Evolutionary conservation across 2,329 filamentous ascomycete genomes (phyloP), one percentile per base, ranked within the genome.

Genomic region (Cercospora zeina): DNA sequence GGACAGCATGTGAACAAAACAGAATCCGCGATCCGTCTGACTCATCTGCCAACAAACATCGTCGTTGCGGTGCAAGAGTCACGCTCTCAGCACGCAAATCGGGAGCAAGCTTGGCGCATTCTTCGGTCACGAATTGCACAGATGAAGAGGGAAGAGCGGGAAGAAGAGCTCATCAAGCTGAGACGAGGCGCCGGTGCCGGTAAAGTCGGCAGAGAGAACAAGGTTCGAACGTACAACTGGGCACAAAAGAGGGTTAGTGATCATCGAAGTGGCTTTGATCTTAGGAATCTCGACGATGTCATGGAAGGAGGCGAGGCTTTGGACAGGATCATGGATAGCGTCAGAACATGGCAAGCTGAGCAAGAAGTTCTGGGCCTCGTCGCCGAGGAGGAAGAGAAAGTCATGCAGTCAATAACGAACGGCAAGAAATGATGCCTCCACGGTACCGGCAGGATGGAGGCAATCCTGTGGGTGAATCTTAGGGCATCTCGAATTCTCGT

Each of bases 1-100:
- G 95, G 95, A 0, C 95, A 99, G 79, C 95, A 99, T 77, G 95
- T 99, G 74, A 99, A 99, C 79, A 97, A 93, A 76, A 99, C 95
- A 0, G 95, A 99, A 79, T 96, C 91, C 31, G 95, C 95, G 3
- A 90, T 99, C 64, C 88, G 95, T 9, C 82, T 99, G 71, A 97
- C 93, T 1, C 95, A 99, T 79, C 77, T 89, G 6, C 95, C 95
- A 1, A 96, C 92, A 0, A 90, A 89, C 49, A 95, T 87, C 0
- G 86, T 90, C 1, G 93, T 97, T 13, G 88, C 88, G 11, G 96
- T 97, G 83, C 95, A 99, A 76, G 95, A 99, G 74, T 88, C 87
- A 58, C 85, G 95, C 59, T 96, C 91, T 47, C 95, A 99, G 79
- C 87, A 90, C 69, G 86, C 90, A 67, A 99, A 99, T 77, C 85